Percentiles rank a stretch among this genome's conserved stretches.
These are phyloP conservation scores for Neonectria sp. DNA, from an alignment of 2,329 filamentous ascomycete species.

Conservation along the genomic window DNA sequence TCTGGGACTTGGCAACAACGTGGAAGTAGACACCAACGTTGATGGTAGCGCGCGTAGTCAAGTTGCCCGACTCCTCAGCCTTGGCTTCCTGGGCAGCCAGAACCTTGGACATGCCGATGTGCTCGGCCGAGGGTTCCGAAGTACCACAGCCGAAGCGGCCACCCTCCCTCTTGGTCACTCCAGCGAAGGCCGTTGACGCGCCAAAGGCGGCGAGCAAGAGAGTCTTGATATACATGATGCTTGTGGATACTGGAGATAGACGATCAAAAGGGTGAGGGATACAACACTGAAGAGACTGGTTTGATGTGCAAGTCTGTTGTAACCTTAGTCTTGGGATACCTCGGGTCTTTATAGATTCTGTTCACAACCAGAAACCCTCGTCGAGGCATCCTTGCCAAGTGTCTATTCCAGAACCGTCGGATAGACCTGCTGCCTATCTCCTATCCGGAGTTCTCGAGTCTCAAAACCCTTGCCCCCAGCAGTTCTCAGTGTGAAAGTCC, in stretches of 20 bases:
- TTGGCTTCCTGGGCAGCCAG: slow-evolving; percentile 10
- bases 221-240: background rate
- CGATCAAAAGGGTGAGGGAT: background rate
- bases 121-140: background rate
- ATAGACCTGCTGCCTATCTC: background rate
- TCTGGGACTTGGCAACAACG: slow-evolving; percentile 7
- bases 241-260: background rate
- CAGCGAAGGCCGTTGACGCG: background rate
- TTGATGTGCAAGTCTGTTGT: background rate
- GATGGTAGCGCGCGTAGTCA: slow-evolving; percentile 6
- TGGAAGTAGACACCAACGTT: slow-evolving; percentile 15
- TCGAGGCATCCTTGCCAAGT: background rate
- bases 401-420: background rate
- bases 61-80: background rate
- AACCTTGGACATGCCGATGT: slow-evolving; percentile 9
- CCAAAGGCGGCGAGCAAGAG: slow-evolving; percentile 1
- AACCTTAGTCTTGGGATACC: background rate
- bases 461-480: background rate
- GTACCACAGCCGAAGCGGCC: slow-evolving; percentile 1
- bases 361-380: background rate
- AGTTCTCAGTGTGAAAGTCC: background rate
- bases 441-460: background rate
- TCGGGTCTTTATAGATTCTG: background rate
- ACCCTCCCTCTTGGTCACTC: background rate
- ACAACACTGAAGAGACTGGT: background rate